Percentiles rank a stretch among this genome's conserved stretches.
Evolutionary conservation across 768 basidiomycete genomes (phyloP).

Genomic region (Leucosporidium yakuticum): DNA sequence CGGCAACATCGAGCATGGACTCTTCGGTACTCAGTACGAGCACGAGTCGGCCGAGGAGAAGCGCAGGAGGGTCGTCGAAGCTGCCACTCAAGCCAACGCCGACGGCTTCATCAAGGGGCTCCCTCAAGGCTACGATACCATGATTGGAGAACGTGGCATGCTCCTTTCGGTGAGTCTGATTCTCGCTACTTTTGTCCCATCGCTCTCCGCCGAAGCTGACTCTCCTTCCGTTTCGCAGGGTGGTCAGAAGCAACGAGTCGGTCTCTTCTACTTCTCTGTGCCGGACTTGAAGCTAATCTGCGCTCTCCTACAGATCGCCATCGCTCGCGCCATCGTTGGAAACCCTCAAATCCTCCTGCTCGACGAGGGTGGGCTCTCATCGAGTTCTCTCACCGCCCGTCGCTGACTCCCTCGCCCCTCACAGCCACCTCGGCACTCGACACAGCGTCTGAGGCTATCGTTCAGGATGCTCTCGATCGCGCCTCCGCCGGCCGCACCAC

Average conservation of each 20-base stretch:
- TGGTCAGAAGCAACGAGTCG: constrained; percentile 42
- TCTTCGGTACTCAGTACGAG: constrained; percentile 48
- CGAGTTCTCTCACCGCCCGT: background rate
- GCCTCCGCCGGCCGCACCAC: constrained; percentile 49
- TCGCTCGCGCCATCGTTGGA: constrained; percentile 48
- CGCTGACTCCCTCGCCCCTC: background rate
- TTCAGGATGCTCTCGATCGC: constrained; percentile 49
- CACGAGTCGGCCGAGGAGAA: constrained; percentile 43
- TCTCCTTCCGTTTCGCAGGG: constrained; percentile 33
- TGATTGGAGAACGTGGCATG: constrained; percentile 48
- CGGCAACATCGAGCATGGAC: constrained; percentile 50
- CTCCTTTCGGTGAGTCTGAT: constrained; percentile 41
- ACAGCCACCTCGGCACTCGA: constrained; percentile 48
- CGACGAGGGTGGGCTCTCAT: constrained; percentile 39
- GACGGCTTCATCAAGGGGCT: constrained; percentile 49
- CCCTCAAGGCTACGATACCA: constrained; percentile 49
- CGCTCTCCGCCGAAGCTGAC: too few species aligned
- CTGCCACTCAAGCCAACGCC: constrained; percentile 50
- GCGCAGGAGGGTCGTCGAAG: constrained; percentile 47
- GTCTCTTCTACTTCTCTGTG: background rate
- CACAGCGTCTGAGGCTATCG: constrained; percentile 46
- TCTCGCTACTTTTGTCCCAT: too few species aligned
- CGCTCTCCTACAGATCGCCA: constrained; percentile 41
- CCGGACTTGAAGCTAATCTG: background rate
- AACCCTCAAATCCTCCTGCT: constrained; percentile 45